Evolutionary conservation across 2,329 filamentous ascomycete species (phyloP).

Genomic region (Myriosclerotinia curreyana): DNA sequence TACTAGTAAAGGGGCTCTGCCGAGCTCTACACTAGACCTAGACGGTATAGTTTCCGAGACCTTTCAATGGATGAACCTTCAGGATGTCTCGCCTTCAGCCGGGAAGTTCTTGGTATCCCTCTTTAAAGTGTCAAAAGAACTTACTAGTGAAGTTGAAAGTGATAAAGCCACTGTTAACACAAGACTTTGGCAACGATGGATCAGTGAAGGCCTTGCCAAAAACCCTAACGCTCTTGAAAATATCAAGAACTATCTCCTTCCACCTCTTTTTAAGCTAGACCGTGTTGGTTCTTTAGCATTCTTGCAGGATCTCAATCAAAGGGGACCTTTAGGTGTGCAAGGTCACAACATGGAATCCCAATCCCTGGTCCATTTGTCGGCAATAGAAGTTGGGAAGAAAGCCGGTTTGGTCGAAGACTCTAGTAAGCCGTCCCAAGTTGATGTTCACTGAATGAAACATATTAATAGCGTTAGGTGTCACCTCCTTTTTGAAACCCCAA

Average conservation of each 20-base stretch:
- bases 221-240: conserved; percentile 56
- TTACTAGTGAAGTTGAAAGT: conserved; percentile 36
- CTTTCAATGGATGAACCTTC: conserved; percentile 55
- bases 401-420: conserved; percentile 67
- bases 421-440: conserved; percentile 42
- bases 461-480: conserved; percentile 26
- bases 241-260: conserved; percentile 62
- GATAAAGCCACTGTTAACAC: conserved; percentile 38
- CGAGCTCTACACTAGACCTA: conserved; percentile 43
- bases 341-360: conserved; percentile 50
- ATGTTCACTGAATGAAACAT: background rate
- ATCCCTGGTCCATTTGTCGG: conserved; percentile 60
- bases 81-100: conserved; percentile 57
- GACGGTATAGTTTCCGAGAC: conserved; percentile 52
- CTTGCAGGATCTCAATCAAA: conserved; percentile 54
- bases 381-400: conserved; percentile 70
- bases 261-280: conserved; percentile 60
- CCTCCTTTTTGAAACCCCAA: conserved; percentile 41
- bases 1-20: background rate
- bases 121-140: conserved; percentile 46
- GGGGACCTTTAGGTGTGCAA: conserved; percentile 47
- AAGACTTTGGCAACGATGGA: conserved; percentile 53
- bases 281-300: conserved; percentile 53
- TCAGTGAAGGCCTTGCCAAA: conserved; percentile 49
- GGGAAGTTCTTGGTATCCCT: conserved; percentile 60